A percentile compares a stretch with the other conserved stretches of the same genome.
These are phyloP conservation scores for Leucocoprinus leucothites DNA, from an alignment of 768 basidiomycete genomes.

Conservation along the genomic window DNA sequence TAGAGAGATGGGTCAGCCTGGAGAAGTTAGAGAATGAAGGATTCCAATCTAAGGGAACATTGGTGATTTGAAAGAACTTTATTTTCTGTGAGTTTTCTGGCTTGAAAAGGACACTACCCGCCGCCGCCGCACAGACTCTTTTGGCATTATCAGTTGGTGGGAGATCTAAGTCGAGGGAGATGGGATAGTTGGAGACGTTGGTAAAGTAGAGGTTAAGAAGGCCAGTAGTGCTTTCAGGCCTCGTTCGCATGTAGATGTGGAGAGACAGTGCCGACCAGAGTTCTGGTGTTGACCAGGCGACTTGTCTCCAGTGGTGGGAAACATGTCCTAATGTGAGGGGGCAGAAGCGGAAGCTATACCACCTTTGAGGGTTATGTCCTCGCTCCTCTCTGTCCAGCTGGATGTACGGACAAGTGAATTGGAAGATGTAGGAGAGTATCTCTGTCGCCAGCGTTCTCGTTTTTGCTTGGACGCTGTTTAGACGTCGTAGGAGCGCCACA, in stretches of 20 bases:
- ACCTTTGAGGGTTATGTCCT: not conserved
- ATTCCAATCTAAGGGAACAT: not conserved
- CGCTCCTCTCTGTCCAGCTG: not conserved
- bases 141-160: not conserved
- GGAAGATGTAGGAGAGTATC: not conserved
- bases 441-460: not conserved
- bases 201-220: not conserved
- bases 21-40: not conserved
- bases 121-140: not conserved
- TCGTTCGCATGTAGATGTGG: not conserved
- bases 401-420: not conserved
- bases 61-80: not conserved
- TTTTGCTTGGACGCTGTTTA: not conserved
- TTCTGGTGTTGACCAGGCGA: not conserved
- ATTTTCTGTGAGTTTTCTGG: not conserved
- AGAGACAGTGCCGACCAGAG: conserved; percentile 4
- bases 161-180: conserved; percentile 1
- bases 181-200: not conserved
- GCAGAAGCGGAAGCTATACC: not conserved
- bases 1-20: not conserved
- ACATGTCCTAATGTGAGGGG: not conserved
- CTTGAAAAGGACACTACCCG: not conserved
- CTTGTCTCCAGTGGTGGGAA: not conserved
- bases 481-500: not conserved
- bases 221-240: not conserved